Base-by-base conservation (phyloP, 1,139 yeast genomes). In the Sugiyamaella paludigena region DNA sequence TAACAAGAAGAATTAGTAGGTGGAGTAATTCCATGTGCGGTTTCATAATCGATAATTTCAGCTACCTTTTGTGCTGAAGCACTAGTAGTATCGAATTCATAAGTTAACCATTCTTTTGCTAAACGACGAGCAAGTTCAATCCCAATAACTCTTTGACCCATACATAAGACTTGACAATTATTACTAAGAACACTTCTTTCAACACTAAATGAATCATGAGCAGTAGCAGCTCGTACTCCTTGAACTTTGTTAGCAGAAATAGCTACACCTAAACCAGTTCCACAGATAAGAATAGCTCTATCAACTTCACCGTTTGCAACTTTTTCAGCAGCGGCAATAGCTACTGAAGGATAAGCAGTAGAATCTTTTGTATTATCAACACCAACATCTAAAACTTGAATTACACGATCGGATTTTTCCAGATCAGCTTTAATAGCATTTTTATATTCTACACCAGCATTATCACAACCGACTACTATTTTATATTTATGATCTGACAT, bases 101-200 rank as follows among this genome's bases (percentile, higher is more conserved):
- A 74, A 2, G 70, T 64, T 36, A 74, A 55, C 78, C 78, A 74
- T 54, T 74, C 78, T 43, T 64, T 65, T 28, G 66, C 77, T 46
- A 74, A 62, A 54, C 78, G 64, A 50, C 70, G 61, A 10, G 77
- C 77, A 32, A 74, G 65, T 55, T 74, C 76, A 15, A 72, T 49
- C 2, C 78, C 78, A 43, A 74, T 64, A n/a, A 74, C 78, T 50
- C 78, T 63, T 58, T 74, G 74, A 1, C 78, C 78, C 76, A 74
- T 71, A 57, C 78, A 74, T 49, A 74, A 65, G 4, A 74, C 67
- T 55, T 74, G 78, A 52, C 74, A 69, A 54, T 74, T 64, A 56
- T 74, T 74, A 16, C 74, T 67, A 35, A 73, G 63, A 38, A 74
- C 72, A 38, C 74, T 67, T 50, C 78, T 62, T 56, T 74, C 78